Evolutionary conservation across 2,329 filamentous ascomycete genomes (phyloP), one percentile per base, ranked within the genome.

Genomic region (Paraphaeosphaeria minitans): DNA sequence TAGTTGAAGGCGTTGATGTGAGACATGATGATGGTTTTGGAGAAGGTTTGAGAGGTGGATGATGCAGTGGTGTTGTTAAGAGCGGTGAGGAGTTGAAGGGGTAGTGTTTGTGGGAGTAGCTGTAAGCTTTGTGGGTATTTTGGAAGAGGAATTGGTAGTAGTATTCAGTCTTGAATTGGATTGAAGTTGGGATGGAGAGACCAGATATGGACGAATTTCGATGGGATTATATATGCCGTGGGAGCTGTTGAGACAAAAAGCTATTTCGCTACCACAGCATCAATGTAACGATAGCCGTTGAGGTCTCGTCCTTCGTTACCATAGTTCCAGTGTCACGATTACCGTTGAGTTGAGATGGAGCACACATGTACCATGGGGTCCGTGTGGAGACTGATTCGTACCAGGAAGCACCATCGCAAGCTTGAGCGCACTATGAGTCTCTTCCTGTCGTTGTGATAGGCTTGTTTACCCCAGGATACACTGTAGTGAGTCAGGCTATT

Each of bases 1-100:
- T 48, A 27, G 24, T 48, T 48, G 45, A 48, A 48, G 16, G 13
- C n/a, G 10, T 3, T 33, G 10, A n/a, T 7, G 3, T 35, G 27
- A 56, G 54, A 31, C 54, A 56, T 56, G 4, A 41, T 45, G 24
- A 22, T 50, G 31, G 31, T 27, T 41, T 47, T 22, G n/a, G 12
- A 27, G 22, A 8, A 9, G 9, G 19, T 29, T 35, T 19, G 19
- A 51, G 22, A 14, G 19, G 4, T 24, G 19, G 27, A 41, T n/a
- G 48, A n/a, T 39, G 33, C 24, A 35, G 47, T 50, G 27, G 33
- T 35, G 12, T n/a, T 48, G 4, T 21, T 16, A 14, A 5, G 13
- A 48, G 21, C 31, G 21, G 6, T 29, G 41, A 16, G 13, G 35
- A 12, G 13, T 16, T 39, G 35, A 16, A 39, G 19, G 3, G 19